Percentiles rank a stretch among this genome's conserved stretches.
These are phyloP conservation scores for Balakata baccata DNA, from an alignment of 345 rosid species.

Conservation along the genomic window DNA sequence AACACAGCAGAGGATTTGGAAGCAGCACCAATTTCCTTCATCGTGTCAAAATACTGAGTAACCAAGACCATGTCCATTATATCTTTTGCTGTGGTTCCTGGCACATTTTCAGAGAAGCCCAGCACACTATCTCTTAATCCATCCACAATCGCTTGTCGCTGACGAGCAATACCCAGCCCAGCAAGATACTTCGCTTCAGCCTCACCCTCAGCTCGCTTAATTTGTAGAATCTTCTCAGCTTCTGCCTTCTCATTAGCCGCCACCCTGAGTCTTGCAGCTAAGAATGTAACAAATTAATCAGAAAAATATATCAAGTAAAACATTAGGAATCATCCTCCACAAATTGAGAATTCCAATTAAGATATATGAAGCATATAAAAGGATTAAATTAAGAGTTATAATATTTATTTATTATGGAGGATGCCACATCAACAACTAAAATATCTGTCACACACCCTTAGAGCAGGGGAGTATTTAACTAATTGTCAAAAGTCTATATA, in stretches of 20 bases:
- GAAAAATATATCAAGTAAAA: background rate
- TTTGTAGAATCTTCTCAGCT: slow-evolving; percentile 25
- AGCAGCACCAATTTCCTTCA: slow-evolving; percentile 26
- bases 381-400: background rate
- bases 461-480: background rate
- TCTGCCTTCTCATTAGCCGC: slow-evolving; percentile 26
- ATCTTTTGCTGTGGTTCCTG: slow-evolving; percentile 21
- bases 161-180: slow-evolving; percentile 25
- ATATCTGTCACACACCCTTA: background rate
- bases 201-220: slow-evolving; percentile 23
- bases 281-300: slow-evolving; percentile 1
- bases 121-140: slow-evolving; percentile 26
- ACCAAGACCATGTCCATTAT: slow-evolving; percentile 27
- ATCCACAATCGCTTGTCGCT: slow-evolving; percentile 26
- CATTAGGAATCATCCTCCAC: background rate
- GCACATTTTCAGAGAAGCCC: slow-evolving; percentile 22
- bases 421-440: background rate
- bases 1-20: slow-evolving; percentile 22
- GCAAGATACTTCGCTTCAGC: slow-evolving; percentile 24
- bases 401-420: background rate
- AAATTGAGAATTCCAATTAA: background rate
- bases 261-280: slow-evolving; percentile 23
- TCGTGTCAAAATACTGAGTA: slow-evolving; percentile 23
- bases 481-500: too few species aligned
- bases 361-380: background rate